phyloP scores from a whole-genome alignment of 352 stramenopile species.

The Phytopythium cucurbitacearum region DNA sequence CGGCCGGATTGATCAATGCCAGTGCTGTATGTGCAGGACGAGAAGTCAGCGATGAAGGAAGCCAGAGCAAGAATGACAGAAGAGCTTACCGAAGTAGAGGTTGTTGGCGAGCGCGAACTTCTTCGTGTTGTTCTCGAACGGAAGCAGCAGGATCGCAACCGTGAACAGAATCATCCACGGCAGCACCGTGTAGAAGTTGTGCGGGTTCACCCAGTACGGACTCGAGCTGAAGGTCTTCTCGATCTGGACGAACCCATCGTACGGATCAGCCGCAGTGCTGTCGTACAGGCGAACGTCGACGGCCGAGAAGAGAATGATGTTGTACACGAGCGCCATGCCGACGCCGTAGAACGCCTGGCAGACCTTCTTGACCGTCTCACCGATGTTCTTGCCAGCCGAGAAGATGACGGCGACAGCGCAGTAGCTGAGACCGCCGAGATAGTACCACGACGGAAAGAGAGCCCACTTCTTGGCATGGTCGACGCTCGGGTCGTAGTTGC shows the following conservation, averaged over 20 bases:
- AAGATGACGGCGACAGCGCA: slow-evolving; percentile 75
- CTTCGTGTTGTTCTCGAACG: slow-evolving; percentile 81
- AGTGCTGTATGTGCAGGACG: slow-evolving; percentile 25
- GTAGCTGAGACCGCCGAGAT: slow-evolving; percentile 68
- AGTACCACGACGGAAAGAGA: slow-evolving; percentile 68
- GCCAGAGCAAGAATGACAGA: background rate
- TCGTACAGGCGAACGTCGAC: slow-evolving; percentile 41
- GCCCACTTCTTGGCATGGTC: slow-evolving; percentile 63
- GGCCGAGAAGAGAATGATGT: slow-evolving; percentile 59
- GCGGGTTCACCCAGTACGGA: slow-evolving; percentile 64
- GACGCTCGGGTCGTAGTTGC: slow-evolving; percentile 32
- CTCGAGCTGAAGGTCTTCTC: slow-evolving; percentile 53
- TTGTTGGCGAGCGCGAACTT: slow-evolving; percentile 84
- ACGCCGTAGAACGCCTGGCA: slow-evolving; percentile 76
- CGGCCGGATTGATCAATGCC: slow-evolving; percentile 68
- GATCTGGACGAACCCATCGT: slow-evolving; percentile 56
- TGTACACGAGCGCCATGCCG: slow-evolving; percentile 78
- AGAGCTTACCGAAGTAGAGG: slow-evolving; percentile 70
- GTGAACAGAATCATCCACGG: slow-evolving; percentile 80
- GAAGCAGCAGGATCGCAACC: slow-evolving; percentile 49
- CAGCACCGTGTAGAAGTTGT: slow-evolving; percentile 71
- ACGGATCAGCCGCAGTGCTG: slow-evolving; percentile 7
- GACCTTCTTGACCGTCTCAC: slow-evolving; percentile 58
- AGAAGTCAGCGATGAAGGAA: background rate
- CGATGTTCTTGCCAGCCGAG: slow-evolving; percentile 67